A percentile compares a stretch with the other conserved stretches of the same genome.
Conservation (phyloP, 2,329 filamentous ascomycete species). For the Diaporthe vaccinii region DNA sequence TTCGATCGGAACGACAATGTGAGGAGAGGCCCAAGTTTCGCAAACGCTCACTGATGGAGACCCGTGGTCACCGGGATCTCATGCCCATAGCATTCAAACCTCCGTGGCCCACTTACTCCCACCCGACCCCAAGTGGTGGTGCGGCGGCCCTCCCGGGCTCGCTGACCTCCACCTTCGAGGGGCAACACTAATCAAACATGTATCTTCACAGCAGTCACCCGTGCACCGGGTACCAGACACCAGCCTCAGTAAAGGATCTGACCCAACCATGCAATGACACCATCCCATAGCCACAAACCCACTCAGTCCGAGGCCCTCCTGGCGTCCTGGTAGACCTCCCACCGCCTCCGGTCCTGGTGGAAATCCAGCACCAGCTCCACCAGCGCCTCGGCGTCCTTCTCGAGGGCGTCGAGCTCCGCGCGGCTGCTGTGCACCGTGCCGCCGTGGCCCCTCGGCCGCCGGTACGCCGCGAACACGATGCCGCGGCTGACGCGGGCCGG, state of each 20-base stretch:
- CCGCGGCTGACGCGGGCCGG: constrained; percentile 58
- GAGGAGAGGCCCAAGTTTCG: not conserved
- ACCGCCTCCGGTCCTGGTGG: constrained; percentile 48
- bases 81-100: not conserved
- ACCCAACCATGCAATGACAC: no score
- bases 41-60: constrained; percentile 27
- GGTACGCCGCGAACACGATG: constrained; percentile 70
- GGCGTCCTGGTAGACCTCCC: constrained; percentile 36
- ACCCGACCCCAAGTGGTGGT: no score
- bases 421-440: constrained; percentile 52
- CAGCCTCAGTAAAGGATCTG: no score
- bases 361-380: constrained; percentile 67
- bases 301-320: constrained; percentile 21
- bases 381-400: constrained; percentile 64
- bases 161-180: no score
- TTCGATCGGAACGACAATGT: not conserved
- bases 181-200: not conserved
- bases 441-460: constrained; percentile 59
- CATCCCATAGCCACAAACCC: not conserved
- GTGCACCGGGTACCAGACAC: not conserved
- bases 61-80: not conserved
- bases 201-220: not conserved
- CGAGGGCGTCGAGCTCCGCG: constrained; percentile 60
- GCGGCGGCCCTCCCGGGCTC: not conserved
- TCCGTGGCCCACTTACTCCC: no score